A percentile compares a stretch with the other conserved stretches of the same genome.
phyloP scores from a whole-genome alignment of 257 asterid genomes.

The Craterostigma plantagineum region DNA sequence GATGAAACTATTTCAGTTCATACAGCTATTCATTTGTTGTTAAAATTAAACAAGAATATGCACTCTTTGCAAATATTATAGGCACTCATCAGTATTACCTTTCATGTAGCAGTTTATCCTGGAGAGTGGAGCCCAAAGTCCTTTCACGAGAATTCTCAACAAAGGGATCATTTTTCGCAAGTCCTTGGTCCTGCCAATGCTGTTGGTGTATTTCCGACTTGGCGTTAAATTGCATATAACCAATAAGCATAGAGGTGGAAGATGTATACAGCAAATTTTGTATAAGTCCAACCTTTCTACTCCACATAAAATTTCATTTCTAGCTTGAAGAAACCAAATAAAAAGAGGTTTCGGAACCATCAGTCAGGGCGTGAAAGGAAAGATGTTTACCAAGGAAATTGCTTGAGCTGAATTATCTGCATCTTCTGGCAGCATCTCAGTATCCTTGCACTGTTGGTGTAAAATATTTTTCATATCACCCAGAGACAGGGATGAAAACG shows the following conservation, averaged over 20 bases:
- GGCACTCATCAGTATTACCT: constrained; percentile 19
- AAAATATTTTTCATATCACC: constrained; percentile 10
- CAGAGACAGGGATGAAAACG: constrained; percentile 12
- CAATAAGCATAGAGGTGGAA: background rate
- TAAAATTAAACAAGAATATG: too few species aligned
- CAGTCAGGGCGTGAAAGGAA: too few species aligned
- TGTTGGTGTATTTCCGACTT: constrained; percentile 5
- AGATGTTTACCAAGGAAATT: too few species aligned
- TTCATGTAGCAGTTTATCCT: constrained; percentile 29
- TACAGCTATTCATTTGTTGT: too few species aligned
- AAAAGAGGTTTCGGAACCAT: too few species aligned
- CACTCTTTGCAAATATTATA: background rate
- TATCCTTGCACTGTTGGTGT: constrained; percentile 12
- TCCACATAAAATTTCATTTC: too few species aligned
- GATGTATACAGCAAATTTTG: too few species aligned
- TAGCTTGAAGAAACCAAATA: too few species aligned
- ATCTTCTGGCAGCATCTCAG: constrained; percentile 13
- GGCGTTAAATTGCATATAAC: background rate
- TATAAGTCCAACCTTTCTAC: too few species aligned
- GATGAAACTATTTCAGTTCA: too few species aligned
- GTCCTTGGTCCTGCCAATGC: constrained; percentile 16
- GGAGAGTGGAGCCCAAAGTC: constrained; percentile 15
- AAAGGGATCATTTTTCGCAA: constrained; percentile 8
- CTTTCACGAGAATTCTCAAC: constrained; percentile 9
- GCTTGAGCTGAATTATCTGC: background rate